A percentile compares a stretch with the other conserved stretches of the same genome.
Evolutionary conservation across 176 grass and related monocot species (phyloP).

Genomic region (Phyllostachys edulis): DNA sequence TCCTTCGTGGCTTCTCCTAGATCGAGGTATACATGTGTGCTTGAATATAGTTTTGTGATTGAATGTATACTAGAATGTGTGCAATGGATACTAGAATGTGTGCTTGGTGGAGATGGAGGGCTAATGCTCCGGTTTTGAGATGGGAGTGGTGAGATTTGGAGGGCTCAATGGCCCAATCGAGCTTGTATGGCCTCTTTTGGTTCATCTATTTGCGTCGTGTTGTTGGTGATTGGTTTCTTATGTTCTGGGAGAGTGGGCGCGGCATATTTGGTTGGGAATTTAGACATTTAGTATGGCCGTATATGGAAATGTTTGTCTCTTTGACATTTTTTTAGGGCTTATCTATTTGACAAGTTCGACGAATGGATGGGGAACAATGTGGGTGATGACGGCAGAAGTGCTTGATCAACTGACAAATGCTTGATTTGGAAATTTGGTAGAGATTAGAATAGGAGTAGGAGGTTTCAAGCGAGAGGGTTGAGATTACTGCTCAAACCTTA

Average conservation of each 20-base stretch:
- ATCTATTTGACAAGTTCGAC: neutral
- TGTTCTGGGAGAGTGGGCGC: neutral
- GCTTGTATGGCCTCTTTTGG: neutral
- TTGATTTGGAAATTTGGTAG: neutral
- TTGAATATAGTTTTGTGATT: no score
- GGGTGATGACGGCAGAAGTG: neutral
- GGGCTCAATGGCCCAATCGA: neutral
- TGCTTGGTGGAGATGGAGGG: no score
- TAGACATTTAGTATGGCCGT: neutral
- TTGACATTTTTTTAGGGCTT: no score
- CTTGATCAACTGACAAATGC: neutral
- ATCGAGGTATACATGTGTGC: no score
- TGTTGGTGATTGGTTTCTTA: slow-evolving; percentile 7
- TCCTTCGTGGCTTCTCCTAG: no score
- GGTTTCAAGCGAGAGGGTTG: neutral
- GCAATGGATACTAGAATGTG: no score
- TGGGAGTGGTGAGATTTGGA: no score
- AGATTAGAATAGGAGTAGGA: neutral
- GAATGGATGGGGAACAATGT: neutral
- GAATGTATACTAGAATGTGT: no score
- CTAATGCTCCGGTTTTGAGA: no score
- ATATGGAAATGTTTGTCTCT: neutral
- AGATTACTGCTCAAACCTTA: neutral
- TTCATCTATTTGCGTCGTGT: neutral
- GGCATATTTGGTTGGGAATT: neutral